Evolutionary conservation across 2,329 filamentous ascomycete species (phyloP).

Genomic region (Alternaria triticina): DNA sequence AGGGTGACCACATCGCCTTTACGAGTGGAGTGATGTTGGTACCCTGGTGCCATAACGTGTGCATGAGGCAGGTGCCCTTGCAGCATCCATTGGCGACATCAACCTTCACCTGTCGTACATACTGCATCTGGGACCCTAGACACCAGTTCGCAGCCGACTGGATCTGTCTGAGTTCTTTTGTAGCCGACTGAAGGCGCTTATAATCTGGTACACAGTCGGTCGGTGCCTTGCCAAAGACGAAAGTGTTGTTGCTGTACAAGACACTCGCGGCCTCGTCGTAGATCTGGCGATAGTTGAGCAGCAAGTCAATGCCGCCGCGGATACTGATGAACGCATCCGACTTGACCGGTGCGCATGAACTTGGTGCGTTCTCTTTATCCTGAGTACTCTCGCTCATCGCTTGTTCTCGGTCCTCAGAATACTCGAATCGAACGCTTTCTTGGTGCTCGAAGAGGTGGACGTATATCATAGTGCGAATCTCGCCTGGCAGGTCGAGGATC

Average conservation of each 20-base stretch:
- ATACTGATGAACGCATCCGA: neutral
- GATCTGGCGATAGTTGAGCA: neutral
- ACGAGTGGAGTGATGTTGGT: neutral
- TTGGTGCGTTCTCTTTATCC: neutral
- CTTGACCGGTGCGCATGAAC: neutral
- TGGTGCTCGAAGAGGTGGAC: neutral
- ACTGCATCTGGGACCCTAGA: neutral
- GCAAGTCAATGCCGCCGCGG: neutral
- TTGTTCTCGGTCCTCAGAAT: neutral
- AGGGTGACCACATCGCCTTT: neutral
- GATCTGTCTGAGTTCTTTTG: neutral
- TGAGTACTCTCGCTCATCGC: neutral
- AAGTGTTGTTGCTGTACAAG: neutral
- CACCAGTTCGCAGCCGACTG: neutral
- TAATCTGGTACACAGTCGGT: neutral
- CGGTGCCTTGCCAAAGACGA: neutral
- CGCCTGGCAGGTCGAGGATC: neutral
- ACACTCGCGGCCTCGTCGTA: neutral
- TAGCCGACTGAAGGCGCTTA: neutral
- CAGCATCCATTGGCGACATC: neutral
- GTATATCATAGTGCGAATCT: neutral
- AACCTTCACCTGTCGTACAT: neutral
- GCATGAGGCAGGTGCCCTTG: neutral
- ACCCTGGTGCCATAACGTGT: neutral
- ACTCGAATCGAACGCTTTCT: neutral